phyloP scores from a whole-genome alignment of 495 filamentous ascomycete genomes.

The Baudoinia panamericana region DNA sequence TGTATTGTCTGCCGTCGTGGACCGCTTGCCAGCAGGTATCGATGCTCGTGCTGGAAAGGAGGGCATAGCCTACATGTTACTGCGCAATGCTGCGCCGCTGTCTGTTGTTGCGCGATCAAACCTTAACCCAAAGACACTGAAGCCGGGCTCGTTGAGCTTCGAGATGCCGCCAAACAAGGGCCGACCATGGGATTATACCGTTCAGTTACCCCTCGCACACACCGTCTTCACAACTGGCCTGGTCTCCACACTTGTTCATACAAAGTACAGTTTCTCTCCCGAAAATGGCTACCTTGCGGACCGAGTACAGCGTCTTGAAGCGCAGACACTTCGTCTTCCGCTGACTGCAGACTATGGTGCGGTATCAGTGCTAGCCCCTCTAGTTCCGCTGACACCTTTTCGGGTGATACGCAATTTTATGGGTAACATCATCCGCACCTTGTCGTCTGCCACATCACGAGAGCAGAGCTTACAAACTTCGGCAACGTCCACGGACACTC shows the following conservation, averaged over 20 bases:
- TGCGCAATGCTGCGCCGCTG: not conserved
- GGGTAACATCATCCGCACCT: constrained; percentile 68
- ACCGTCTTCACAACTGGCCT: constrained; percentile 21
- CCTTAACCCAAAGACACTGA: not conserved
- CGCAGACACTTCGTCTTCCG: not conserved
- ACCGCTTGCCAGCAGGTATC: constrained; percentile 20
- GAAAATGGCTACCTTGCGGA: not conserved
- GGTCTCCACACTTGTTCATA: constrained; percentile 11
- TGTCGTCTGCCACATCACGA: constrained; percentile 33
- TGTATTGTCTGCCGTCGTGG: constrained; percentile 15
- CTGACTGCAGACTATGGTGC: not conserved
- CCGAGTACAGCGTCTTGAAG: constrained; percentile 5
- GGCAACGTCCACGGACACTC: constrained; percentile 30
- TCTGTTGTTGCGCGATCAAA: not conserved
- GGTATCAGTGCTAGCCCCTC: constrained; percentile 27
- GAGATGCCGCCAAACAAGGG: not conserved
- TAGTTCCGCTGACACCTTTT: constrained; percentile 51
- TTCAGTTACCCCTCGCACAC: constrained; percentile 20
- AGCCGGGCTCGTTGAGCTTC: constrained; percentile 8
- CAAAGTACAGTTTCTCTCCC: not conserved
- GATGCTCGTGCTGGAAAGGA: constrained; percentile 6
- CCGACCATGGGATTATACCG: not conserved
- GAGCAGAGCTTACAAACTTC: constrained; percentile 10
- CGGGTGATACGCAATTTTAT: constrained; percentile 52
- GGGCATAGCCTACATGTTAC: constrained; percentile 16